Percentiles rank a stretch among this genome's conserved stretches.
phyloP scores from a whole-genome alignment of 2,329 filamentous ascomycete genomes.

The Botrytis cinerea region DNA sequence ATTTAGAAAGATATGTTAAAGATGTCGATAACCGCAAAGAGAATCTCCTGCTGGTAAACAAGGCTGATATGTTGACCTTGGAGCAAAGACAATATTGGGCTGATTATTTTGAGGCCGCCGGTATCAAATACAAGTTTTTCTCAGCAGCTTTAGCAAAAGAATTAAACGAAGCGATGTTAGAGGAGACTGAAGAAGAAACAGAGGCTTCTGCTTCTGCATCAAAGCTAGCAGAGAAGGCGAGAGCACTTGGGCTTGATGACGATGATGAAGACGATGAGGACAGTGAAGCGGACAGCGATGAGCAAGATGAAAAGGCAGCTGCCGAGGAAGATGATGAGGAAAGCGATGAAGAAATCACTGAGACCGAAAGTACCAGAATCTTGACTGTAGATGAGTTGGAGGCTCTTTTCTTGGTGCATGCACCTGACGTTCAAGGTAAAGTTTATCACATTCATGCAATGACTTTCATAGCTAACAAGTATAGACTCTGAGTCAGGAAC shows the following conservation, averaged over 20 bases:
- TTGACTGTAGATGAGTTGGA: conserved; percentile 92
- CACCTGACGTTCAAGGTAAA: conserved; percentile 60
- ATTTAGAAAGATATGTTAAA: conserved; percentile 92
- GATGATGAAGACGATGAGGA: conserved; percentile 40
- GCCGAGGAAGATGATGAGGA: conserved; percentile 40
- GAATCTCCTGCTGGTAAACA: conserved; percentile 93
- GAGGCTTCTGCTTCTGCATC: conserved; percentile 27
- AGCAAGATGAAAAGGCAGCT: conserved; percentile 38
- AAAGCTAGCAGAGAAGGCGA: conserved; percentile 41
- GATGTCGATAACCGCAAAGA: conserved; percentile 85
- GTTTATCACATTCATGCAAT: not conserved
- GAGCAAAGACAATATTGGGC: conserved; percentile 84
- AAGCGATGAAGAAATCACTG: conserved; percentile 38
- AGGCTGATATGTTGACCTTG: conserved; percentile 97
- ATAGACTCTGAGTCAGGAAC: conserved; percentile 49
- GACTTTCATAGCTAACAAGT: conserved; percentile 32
- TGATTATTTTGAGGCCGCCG: conserved; percentile 75
- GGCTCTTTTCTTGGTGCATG: conserved; percentile 78
- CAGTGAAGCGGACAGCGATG: conserved; percentile 35
- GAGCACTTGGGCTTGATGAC: conserved; percentile 45
- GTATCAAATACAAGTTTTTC: conserved; percentile 94
- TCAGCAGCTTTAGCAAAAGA: conserved; percentile 92
- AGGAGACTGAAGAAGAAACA: conserved; percentile 39
- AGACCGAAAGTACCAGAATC: conserved; percentile 65
- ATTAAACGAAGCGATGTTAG: conserved; percentile 69